These are phyloP conservation scores for Sphaerobolus stellatus DNA, from an alignment of 1,284 basidiomycete species.

Conservation along the genomic window DNA sequence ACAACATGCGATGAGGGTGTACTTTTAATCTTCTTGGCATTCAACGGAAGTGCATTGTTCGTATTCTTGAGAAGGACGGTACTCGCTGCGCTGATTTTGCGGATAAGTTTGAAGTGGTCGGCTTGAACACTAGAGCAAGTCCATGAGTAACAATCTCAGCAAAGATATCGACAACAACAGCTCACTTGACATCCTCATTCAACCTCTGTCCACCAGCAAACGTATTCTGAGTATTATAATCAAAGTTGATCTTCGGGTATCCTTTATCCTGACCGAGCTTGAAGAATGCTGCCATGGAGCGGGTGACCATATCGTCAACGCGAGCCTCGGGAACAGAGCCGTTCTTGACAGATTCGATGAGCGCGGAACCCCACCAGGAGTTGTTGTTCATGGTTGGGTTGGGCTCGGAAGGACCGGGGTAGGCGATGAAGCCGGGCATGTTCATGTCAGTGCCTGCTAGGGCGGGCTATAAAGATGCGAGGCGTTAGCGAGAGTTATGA, in stretches of 20 bases:
- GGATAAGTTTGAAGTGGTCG: slow-evolving; percentile 47
- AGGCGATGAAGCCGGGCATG: slow-evolving; percentile 25
- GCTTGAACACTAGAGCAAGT: slow-evolving; percentile 13
- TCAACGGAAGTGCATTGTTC: slow-evolving; percentile 56
- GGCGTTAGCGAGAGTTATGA: slow-evolving; percentile 11
- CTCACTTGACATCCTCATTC: slow-evolving; percentile 15
- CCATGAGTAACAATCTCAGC: neutral
- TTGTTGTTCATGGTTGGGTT: slow-evolving; percentile 19
- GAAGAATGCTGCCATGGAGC: slow-evolving; percentile 62
- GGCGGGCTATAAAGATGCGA: slow-evolving; percentile 16
- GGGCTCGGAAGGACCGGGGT: slow-evolving; percentile 16
- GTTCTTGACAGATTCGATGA: slow-evolving; percentile 47
- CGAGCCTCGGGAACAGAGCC: slow-evolving; percentile 51
- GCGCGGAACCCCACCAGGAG: slow-evolving; percentile 9
- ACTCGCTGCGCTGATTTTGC: slow-evolving; percentile 66
- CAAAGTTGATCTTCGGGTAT: slow-evolving; percentile 48
- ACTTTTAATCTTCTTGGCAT: slow-evolving; percentile 32
- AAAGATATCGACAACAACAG: neutral
- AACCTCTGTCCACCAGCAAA: slow-evolving; percentile 36
- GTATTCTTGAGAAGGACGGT: slow-evolving; percentile 76
- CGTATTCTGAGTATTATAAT: slow-evolving; percentile 54
- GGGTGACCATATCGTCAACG: slow-evolving; percentile 62
- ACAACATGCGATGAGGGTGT: too few relatives aligned
- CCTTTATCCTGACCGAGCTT: slow-evolving; percentile 53
- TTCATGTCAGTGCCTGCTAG: slow-evolving; percentile 25